Percentiles rank a stretch among this genome's conserved stretches.
These are phyloP conservation scores for Eimeria sp. DNA, from an alignment of 169 alveolate species.

Conservation along the genomic window DNA sequence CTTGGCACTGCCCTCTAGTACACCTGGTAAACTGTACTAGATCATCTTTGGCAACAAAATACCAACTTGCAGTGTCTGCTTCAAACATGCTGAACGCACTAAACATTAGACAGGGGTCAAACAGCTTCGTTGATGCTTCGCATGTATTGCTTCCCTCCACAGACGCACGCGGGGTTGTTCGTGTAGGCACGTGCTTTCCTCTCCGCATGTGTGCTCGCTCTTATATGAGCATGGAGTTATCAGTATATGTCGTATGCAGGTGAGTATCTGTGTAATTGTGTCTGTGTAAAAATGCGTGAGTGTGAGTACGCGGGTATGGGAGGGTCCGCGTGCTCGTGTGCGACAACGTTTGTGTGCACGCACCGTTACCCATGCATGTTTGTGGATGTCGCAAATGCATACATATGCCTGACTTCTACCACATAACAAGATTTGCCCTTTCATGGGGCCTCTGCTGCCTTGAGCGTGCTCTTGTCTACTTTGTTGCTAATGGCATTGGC, in stretches of 20 bases:
- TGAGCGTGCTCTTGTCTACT: background rate
- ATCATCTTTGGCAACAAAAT: no score
- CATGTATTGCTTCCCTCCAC: background rate
- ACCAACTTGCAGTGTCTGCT: background rate
- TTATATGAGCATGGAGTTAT: background rate
- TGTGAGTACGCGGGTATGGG: no score
- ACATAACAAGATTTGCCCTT: background rate
- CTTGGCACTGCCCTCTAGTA: background rate
- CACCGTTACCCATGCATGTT: background rate
- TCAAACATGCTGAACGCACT: background rate
- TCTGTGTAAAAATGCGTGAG: background rate
- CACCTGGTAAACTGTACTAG: background rate
- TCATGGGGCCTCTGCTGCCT: background rate
- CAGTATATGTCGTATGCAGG: background rate
- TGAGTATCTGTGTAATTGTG: background rate
- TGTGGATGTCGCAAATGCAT: background rate
- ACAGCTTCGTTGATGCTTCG: background rate
- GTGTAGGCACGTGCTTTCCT: background rate
- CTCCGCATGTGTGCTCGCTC: background rate
- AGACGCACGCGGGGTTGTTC: background rate
- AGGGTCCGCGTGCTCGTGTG: background rate
- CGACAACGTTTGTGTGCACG: background rate
- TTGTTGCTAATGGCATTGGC: background rate
- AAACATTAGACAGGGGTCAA: background rate
- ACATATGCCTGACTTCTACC: background rate